These are phyloP conservation scores for Phytophthora brassicae DNA, from an alignment of 352 stramenopile species.

Conservation along the genomic window DNA sequence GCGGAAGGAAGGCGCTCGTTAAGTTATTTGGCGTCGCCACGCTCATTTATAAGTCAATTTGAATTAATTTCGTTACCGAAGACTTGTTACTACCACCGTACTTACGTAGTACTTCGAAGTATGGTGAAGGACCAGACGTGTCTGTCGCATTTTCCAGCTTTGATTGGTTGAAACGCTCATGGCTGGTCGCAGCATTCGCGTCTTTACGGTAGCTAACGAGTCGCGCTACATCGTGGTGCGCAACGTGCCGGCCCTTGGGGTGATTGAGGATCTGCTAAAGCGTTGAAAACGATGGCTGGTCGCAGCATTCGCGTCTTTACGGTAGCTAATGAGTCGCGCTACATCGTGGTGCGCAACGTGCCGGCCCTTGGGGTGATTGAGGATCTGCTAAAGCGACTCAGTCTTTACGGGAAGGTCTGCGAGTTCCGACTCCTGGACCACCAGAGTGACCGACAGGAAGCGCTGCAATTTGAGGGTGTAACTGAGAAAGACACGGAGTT, in stretches of 20 bases:
- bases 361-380: conserved; percentile 57
- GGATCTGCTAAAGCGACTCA: conserved; percentile 55
- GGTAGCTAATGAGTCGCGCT: conserved; percentile 59
- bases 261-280: conserved; percentile 56
- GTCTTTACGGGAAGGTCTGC: conserved; percentile 52
- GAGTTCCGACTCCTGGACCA: conserved; percentile 58
- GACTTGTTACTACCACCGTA: no score
- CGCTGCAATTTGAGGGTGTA: conserved; percentile 19
- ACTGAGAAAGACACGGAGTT: conserved; percentile 38
- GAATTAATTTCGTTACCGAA: conserved; percentile 16
- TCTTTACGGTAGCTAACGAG: conserved; percentile 65
- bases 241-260: conserved; percentile 62
- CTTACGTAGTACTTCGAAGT: no score
- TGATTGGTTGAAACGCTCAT: conserved; percentile 29
- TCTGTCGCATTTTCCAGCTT: conserved; percentile 18
- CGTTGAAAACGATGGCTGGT: no score
- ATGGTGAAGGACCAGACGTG: no score
- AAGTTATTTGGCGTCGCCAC: conserved; percentile 48
- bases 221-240: conserved; percentile 60
- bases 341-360: conserved; percentile 63
- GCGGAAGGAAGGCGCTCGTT: conserved; percentile 44
- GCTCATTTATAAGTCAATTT: conserved; percentile 28
- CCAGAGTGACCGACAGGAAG: conserved; percentile 37
- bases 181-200: conserved; percentile 29
- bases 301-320: conserved; percentile 55